phyloP scores from a whole-genome alignment of 2,329 filamentous ascomycete genomes.

The Corynespora cassiicola region DNA sequence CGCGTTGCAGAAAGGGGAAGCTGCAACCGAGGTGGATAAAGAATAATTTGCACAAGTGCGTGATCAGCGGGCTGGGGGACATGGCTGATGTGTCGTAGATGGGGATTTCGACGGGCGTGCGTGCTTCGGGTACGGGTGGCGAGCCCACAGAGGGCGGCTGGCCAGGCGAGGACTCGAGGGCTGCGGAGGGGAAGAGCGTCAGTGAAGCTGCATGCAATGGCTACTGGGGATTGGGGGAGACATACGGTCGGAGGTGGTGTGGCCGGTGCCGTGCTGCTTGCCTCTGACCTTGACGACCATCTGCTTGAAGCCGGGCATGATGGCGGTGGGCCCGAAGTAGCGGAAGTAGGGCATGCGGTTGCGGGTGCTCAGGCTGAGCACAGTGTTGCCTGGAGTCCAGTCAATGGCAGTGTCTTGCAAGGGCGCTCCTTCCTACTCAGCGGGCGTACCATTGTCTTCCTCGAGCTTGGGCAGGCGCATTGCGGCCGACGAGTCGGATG shows the following conservation, averaged over 20 bases:
- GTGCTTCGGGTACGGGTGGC: slow-evolving; percentile 47
- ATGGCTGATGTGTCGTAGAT: slow-evolving; percentile 78
- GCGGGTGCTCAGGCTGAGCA: slow-evolving; percentile 55
- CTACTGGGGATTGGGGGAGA: slow-evolving; percentile 7
- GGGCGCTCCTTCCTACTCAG: background rate
- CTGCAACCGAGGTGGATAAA: slow-evolving; percentile 84
- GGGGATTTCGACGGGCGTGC: slow-evolving; percentile 58
- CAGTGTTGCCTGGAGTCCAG: slow-evolving; percentile 4
- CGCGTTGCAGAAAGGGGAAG: slow-evolving; percentile 79
- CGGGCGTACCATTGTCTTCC: slow-evolving; percentile 16
- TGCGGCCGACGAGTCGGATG: slow-evolving; percentile 26
- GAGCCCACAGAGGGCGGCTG: slow-evolving; percentile 35
- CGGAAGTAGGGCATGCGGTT: slow-evolving; percentile 85
- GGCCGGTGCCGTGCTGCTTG: slow-evolving; percentile 64
- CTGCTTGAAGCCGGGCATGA: slow-evolving; percentile 90
- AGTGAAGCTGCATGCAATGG: slow-evolving; percentile 5
- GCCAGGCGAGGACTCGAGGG: slow-evolving; percentile 43
- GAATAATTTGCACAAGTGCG: slow-evolving; percentile 79
- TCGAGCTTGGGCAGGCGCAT: slow-evolving; percentile 27
- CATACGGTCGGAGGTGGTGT: slow-evolving; percentile 61
- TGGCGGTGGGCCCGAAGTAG: slow-evolving; percentile 89
- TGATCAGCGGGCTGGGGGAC: slow-evolving; percentile 77
- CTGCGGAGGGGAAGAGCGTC: slow-evolving; percentile 12
- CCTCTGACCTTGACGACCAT: slow-evolving; percentile 83
- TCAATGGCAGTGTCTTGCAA: background rate